These are phyloP conservation scores for Pythium myriotylum DNA, from an alignment of 352 stramenopile genomes.

Conservation along the genomic window DNA sequence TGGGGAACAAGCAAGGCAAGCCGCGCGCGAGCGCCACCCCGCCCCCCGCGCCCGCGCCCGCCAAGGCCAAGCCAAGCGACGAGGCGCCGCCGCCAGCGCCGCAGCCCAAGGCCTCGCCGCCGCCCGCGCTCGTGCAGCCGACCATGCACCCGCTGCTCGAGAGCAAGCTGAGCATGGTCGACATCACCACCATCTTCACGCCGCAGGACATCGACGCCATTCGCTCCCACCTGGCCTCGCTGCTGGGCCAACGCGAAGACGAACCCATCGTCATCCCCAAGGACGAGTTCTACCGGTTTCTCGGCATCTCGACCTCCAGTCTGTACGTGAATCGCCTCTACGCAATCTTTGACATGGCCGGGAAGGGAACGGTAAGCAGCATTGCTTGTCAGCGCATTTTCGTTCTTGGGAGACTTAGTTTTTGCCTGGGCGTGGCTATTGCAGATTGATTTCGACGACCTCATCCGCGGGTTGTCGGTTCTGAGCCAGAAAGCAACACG, in stretches of 20 bases:
- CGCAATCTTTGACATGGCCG: conserved; percentile 83
- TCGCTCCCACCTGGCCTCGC: conserved; percentile 67
- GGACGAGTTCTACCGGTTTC: conserved; percentile 87
- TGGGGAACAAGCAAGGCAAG: conserved; percentile 89
- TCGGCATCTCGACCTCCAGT: conserved; percentile 68
- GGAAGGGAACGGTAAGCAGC: conserved; percentile 63
- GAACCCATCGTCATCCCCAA: conserved; percentile 80
- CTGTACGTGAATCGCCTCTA: conserved; percentile 87
- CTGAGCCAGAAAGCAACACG: conserved; percentile 85
- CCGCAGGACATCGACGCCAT: conserved; percentile 80
- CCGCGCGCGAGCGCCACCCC: conserved; percentile 32
- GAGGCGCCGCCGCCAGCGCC: conserved; percentile 3
- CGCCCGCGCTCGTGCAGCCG: conserved; percentile 7
- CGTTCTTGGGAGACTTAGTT: not conserved
- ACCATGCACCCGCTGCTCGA: conserved; percentile 49
- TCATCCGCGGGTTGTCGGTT: conserved; percentile 80
- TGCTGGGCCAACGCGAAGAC: conserved; percentile 67
- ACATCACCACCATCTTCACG: conserved; percentile 77
- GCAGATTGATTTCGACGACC: conserved; percentile 82
- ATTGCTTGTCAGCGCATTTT: not conserved
- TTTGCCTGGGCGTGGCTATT: not conserved
- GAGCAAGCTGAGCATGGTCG: conserved; percentile 72
- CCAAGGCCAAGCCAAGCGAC: conserved; percentile 12
- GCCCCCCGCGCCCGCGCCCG: too few relatives aligned
- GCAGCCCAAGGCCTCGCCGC: conserved; percentile 18